Percentiles rank a stretch among this genome's conserved stretches.
Conservation (phyloP, 2,329 filamentous ascomycete species). For the Colletotrichum cuscutae region DNA sequence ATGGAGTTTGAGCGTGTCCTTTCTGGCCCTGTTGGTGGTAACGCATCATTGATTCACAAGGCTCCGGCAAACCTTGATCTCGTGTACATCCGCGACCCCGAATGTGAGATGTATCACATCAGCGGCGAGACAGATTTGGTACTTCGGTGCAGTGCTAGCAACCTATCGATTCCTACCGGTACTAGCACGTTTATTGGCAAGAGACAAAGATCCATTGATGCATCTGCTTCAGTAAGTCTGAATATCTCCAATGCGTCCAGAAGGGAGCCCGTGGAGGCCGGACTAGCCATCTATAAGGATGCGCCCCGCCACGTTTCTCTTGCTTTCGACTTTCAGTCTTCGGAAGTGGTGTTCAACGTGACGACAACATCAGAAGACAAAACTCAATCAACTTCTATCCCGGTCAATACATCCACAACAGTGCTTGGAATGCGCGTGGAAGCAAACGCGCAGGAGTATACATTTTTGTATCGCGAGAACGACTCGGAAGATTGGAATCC, state of each 20-base stretch:
- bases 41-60: neutral
- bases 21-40: neutral
- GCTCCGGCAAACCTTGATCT: neutral
- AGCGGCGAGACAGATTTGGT: neutral
- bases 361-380: neutral
- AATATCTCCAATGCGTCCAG: neutral
- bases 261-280: neutral
- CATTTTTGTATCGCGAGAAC: neutral
- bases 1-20: neutral
- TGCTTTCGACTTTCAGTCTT: neutral
- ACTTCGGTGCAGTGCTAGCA: neutral
- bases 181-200: conserved; percentile 22
- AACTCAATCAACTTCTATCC: neutral
- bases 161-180: neutral
- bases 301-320: conserved; percentile 12
- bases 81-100: conserved; percentile 17
- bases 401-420: neutral
- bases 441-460: neutral
- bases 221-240: neutral
- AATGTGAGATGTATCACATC: neutral
- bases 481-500: neutral
- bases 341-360: neutral
- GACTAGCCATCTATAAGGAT: conserved; percentile 27
- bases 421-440: neutral
- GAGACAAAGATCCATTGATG: conserved; percentile 13